phyloP scores from a whole-genome alignment of 2,329 filamentous ascomycete species.

The Rhynchosporium agropyri region DNA sequence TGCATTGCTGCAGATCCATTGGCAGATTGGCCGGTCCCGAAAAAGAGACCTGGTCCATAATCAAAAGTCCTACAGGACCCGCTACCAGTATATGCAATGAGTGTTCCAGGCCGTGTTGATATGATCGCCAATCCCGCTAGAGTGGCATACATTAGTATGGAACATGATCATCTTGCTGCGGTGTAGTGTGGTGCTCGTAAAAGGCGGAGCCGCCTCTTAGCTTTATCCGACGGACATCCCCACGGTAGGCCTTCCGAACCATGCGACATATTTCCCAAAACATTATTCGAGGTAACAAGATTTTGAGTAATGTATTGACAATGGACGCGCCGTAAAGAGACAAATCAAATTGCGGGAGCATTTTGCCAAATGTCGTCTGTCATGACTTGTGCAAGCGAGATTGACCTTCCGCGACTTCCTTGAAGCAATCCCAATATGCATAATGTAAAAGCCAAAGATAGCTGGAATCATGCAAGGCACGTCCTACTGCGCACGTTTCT shows the following conservation, averaged over 20 bases:
- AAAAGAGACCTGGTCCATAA: conserved; percentile 6
- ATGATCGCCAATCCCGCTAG: conserved; percentile 7
- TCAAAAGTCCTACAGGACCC: not conserved
- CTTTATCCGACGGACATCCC: conserved; percentile 31
- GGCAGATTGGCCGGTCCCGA: conserved; percentile 13
- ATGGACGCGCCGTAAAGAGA: not conserved
- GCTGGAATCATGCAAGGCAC: conserved; percentile 7
- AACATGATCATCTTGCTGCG: not conserved
- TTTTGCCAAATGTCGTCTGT: conserved; percentile 6
- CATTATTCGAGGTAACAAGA: conserved; percentile 1
- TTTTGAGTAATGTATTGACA: not conserved
- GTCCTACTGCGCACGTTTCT: conserved; percentile 9
- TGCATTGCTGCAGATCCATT: conserved; percentile 16
- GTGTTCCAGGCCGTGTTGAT: conserved; percentile 9
- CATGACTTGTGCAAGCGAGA: conserved; percentile 1
- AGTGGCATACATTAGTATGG: conserved; percentile 3
- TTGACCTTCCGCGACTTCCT: not conserved
- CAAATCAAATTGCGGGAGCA: not conserved
- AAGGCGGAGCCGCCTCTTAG: conserved; percentile 8
- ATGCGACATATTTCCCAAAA: conserved; percentile 1
- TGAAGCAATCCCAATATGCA: not conserved
- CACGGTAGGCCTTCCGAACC: conserved; percentile 17
- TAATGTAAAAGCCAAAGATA: conserved; percentile 1
- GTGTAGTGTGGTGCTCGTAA: conserved; percentile 4
- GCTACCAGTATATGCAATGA: not conserved